Base-by-base conservation (phyloP, 2,329 filamentous ascomycete species). In the Pseudogymnoascus sp. region DNA sequence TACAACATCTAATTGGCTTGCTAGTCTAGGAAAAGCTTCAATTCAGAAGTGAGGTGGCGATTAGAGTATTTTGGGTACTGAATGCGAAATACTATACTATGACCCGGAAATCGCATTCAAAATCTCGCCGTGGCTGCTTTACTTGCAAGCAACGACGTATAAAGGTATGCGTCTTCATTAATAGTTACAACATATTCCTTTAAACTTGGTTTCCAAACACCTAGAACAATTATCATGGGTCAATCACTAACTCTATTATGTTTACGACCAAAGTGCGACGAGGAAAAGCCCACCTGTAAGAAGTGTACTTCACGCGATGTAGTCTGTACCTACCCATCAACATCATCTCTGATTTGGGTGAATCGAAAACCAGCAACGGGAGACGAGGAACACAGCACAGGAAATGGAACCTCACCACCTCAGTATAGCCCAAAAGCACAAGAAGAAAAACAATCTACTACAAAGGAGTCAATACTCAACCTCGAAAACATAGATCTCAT, bases 121-220 rank as follows among this genome's bases (percentile, higher is more conserved):
- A 75, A 62, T 74, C 72, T 22, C 69, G 72, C 1, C 63, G 70
- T 33, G 73, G 73, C n/a, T 75, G 73, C 61, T 61, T 69, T 19
- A 65, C 60, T 31, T 75, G 73, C 62, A 75, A 74, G 64, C 68
- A 68, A 61, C 68, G 72, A 35, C 72, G 72, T 60, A 66, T 75
- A 31, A 75, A 75, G 68, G 73, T 74, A 68, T 33, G 59, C 12
- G 59, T 53, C 16, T 10, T 33, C 6, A 28, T 60, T 33, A 41
- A 26, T 38, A 40, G n/a, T 28, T 26, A 38, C 61, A 28, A 35
- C 5, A 63, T 41, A 24, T 46, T 16, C 37, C 43, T 60, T 16
- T 5, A 16, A 50, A 19, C 24, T 38, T n/a, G 10, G 4, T 63
- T 50, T 50, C 3, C 1, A 50, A 28, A 16, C 12, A 28, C 14